Percentiles rank a stretch among this genome's conserved stretches.
Conservation (phyloP, 1,284 basidiomycete species). For the Microstroma glucosiphilum region DNA sequence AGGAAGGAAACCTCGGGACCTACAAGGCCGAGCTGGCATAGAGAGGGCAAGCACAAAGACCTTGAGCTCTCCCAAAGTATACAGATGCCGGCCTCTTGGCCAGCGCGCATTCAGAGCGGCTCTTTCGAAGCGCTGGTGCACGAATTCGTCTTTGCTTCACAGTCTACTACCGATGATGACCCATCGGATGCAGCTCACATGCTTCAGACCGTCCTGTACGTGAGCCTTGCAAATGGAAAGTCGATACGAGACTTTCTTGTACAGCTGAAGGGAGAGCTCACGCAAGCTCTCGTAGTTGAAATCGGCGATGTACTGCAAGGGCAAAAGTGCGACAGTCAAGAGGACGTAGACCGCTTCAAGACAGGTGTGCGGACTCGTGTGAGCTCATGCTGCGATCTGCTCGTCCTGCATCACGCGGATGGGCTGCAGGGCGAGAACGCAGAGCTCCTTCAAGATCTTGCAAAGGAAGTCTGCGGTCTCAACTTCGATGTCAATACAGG, state of each 20-base stretch:
- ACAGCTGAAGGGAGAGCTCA: not conserved
- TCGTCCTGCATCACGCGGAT: not conserved
- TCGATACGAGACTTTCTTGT: not conserved
- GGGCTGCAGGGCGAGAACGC: not conserved
- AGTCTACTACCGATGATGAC: constrained; percentile 12
- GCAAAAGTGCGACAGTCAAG: not conserved
- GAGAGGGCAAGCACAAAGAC: constrained; percentile 28
- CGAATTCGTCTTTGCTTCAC: constrained; percentile 43
- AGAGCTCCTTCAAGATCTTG: not conserved
- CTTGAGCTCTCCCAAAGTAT: constrained; percentile 23
- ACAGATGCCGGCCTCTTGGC: constrained; percentile 29
- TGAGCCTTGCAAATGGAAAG: not conserved
- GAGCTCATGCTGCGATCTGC: not conserved
- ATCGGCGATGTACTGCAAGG: not conserved
- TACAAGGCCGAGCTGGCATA: constrained; percentile 21
- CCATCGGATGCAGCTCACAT: not conserved
- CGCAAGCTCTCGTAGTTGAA: not conserved
- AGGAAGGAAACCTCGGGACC: constrained; percentile 1
- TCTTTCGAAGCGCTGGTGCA: constrained; percentile 35
- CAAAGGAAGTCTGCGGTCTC: not conserved
- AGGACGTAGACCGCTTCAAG: not conserved
- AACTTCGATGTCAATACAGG: not conserved
- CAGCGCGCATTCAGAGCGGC: constrained; percentile 32
- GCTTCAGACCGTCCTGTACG: not conserved
- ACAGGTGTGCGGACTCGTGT: not conserved